These are phyloP conservation scores for Galerina sulciceps DNA, from an alignment of 768 basidiomycete species.

Conservation along the genomic window DNA sequence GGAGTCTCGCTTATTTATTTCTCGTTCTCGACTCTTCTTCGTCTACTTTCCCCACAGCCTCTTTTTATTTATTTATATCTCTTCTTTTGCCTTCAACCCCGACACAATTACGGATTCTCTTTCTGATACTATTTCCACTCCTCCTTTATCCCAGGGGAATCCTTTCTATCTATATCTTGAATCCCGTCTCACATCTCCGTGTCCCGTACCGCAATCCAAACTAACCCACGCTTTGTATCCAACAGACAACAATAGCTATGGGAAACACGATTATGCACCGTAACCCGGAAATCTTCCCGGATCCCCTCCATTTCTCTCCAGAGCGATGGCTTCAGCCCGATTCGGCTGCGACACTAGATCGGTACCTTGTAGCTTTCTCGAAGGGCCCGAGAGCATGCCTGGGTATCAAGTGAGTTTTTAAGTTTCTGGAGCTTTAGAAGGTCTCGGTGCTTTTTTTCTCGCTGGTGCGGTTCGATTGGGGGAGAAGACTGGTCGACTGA, in stretches of 20 bases:
- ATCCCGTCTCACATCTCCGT: background rate
- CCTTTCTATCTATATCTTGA: background rate
- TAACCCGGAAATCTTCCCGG: slow-evolving; percentile 40
- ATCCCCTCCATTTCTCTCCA: slow-evolving; percentile 40
- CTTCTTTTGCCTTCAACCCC: background rate
- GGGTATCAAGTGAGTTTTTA: slow-evolving; percentile 40
- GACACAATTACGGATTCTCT: slow-evolving; percentile 5
- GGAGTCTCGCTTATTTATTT: background rate
- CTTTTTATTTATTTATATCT: background rate
- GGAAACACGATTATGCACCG: slow-evolving; percentile 38
- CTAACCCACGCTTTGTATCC: slow-evolving; percentile 4
- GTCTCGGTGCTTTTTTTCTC: slow-evolving; percentile 3
- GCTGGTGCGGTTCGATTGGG: slow-evolving; percentile 36
- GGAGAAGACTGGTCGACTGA: background rate
- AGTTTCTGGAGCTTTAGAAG: slow-evolving; percentile 10
- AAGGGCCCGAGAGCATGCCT: slow-evolving; percentile 46
- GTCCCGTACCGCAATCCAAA: background rate
- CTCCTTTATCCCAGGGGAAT: background rate
- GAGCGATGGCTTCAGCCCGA: slow-evolving; percentile 41
- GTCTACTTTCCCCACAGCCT: background rate
- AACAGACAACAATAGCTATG: slow-evolving; percentile 41
- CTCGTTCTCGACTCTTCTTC: background rate
- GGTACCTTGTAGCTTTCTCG: slow-evolving; percentile 43
- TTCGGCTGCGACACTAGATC: slow-evolving; percentile 34
- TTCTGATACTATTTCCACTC: slow-evolving; percentile 6